These are phyloP conservation scores for Annona squamosa DNA, from an alignment of 164 flowering plant genomes.

Conservation along the genomic window DNA sequence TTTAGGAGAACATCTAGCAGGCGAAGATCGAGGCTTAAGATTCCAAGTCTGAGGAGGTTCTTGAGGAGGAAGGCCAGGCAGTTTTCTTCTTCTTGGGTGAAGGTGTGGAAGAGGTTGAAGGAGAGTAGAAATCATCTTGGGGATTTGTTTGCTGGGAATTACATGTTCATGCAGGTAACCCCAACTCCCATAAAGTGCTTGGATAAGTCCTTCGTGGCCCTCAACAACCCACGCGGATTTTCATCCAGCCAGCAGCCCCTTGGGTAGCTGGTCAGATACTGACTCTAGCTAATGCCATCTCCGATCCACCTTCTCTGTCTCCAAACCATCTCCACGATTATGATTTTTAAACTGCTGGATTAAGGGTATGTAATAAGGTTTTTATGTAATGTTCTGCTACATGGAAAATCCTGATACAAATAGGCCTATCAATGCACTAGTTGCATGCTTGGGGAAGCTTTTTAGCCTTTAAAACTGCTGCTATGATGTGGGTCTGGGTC, in stretches of 20 bases:
- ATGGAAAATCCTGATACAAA: no score
- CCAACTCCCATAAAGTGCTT: constrained; percentile 6
- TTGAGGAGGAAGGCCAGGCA: constrained; percentile 31
- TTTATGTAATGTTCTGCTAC: no score
- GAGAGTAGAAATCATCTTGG: constrained; percentile 56
- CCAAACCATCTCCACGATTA: no score
- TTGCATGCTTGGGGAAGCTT: no score
- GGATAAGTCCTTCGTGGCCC: constrained; percentile 5
- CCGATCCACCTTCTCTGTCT: no score
- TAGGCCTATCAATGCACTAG: no score
- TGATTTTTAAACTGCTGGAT: no score
- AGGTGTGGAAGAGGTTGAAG: constrained; percentile 49
- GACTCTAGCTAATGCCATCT: no score
- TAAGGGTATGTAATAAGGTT: no score
- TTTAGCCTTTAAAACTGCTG: no score
- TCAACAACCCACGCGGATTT: background rate
- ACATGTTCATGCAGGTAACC: constrained; percentile 63
- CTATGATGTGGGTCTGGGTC: no score
- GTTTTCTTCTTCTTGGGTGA: constrained; percentile 20
- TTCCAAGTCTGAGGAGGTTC: constrained; percentile 26
- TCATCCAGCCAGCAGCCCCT: background rate
- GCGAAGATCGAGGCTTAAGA: constrained; percentile 17
- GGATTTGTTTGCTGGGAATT: constrained; percentile 79
- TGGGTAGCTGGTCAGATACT: background rate
- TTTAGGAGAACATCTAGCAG: constrained; percentile 8